These are phyloP conservation scores for Cenococcum geophilum DNA, from an alignment of 495 filamentous ascomycete species.

Conservation along the genomic window DNA sequence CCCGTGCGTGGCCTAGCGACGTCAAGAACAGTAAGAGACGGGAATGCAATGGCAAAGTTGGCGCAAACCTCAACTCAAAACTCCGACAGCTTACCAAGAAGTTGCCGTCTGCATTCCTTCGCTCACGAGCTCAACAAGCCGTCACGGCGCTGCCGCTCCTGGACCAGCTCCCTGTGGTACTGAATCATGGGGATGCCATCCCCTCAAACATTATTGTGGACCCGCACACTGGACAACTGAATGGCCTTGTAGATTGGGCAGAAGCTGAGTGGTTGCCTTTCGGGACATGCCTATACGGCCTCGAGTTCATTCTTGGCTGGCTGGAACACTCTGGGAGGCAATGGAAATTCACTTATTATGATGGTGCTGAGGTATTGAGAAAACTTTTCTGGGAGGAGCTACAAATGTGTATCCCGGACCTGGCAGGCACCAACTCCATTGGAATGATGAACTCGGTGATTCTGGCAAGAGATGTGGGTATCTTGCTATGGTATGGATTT, in stretches of 20 bases:
- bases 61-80: slow-evolving; percentile 25
- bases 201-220: slow-evolving; percentile 67
- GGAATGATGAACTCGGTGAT: slow-evolving; percentile 31
- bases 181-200: slow-evolving; percentile 54
- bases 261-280: slow-evolving; percentile 54
- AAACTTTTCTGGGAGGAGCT: slow-evolving; percentile 46
- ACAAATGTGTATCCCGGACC: slow-evolving; percentile 34
- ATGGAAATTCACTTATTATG: slow-evolving; percentile 41
- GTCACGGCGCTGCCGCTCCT: slow-evolving; percentile 38
- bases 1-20: slow-evolving; percentile 33
- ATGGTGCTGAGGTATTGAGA: slow-evolving; percentile 40
- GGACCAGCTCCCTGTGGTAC: slow-evolving; percentile 42
- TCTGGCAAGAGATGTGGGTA: slow-evolving; percentile 45
- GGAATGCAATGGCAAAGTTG: slow-evolving; percentile 30
- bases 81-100: slow-evolving; percentile 36
- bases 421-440: slow-evolving; percentile 19
- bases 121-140: slow-evolving; percentile 31
- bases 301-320: slow-evolving; percentile 51
- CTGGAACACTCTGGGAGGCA: slow-evolving; percentile 10
- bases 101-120: slow-evolving; percentile 39
- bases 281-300: slow-evolving; percentile 50
- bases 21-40: not conserved
- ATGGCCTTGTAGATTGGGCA: slow-evolving; percentile 56
- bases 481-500: slow-evolving; percentile 55
- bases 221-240: slow-evolving; percentile 54